Evolutionary conservation across 495 filamentous ascomycete species (phyloP).

Genomic region (Tuber microsphaerosporum): DNA sequence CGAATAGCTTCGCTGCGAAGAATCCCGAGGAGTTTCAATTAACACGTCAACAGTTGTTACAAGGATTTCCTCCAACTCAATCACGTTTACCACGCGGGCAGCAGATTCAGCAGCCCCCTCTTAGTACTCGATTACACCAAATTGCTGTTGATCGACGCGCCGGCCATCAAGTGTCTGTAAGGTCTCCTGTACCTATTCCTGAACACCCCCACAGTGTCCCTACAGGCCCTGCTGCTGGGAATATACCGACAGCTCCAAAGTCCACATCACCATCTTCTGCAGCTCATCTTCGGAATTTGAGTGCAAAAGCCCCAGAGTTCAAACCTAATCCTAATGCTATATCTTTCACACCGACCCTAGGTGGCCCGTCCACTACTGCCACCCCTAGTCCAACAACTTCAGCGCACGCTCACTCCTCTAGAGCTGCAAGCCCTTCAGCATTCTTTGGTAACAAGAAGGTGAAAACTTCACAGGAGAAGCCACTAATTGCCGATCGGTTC

Average conservation of each 20-base stretch:
- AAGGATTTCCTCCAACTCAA: constrained; percentile 17
- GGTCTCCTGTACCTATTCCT: constrained; percentile 34
- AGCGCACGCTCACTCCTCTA: constrained; percentile 49
- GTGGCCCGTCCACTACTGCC: constrained; percentile 45
- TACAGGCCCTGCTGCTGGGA: constrained; percentile 37
- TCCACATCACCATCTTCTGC: constrained; percentile 38
- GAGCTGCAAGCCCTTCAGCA: constrained; percentile 51
- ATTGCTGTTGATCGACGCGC: constrained; percentile 26
- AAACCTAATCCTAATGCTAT: constrained; percentile 62
- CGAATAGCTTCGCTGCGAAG: constrained; percentile 38
- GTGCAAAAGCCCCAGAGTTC: constrained; percentile 62
- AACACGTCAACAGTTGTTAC: constrained; percentile 24
- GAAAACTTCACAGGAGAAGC: constrained; percentile 48
- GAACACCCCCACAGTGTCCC: constrained; percentile 35
- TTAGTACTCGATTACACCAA: constrained; percentile 22
- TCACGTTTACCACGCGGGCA: constrained; percentile 12
- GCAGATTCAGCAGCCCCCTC: constrained; percentile 18
- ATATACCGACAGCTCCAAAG: constrained; percentile 27
- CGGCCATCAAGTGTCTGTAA: constrained; percentile 30
- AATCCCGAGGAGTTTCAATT: constrained; percentile 34
- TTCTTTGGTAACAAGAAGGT: constrained; percentile 60
- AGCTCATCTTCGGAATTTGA: constrained; percentile 52
- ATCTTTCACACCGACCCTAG: constrained; percentile 54
- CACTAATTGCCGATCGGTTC: constrained; percentile 54
- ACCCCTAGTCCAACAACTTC: constrained; percentile 50